Percentiles rank a stretch among this genome's conserved stretches.
Conservation (phyloP, 2,329 filamentous ascomycete genomes). For the Trichophyton verrucosum region DNA sequence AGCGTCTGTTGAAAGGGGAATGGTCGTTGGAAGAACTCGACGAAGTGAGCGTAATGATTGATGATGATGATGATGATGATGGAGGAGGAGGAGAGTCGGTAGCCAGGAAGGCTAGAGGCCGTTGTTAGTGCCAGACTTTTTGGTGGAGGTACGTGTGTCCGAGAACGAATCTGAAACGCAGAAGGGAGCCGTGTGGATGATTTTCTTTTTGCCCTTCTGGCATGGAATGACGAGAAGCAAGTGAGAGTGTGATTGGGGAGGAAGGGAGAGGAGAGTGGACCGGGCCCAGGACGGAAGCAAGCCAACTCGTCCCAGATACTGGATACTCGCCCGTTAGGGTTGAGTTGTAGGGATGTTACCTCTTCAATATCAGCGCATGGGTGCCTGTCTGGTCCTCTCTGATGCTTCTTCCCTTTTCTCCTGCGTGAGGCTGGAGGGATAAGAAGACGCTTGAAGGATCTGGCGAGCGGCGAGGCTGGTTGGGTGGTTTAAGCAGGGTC, state of each 20-base stretch:
- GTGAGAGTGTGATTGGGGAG: neutral
- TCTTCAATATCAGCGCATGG: slow-evolving; percentile 1
- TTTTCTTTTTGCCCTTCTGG: neutral
- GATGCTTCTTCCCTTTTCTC: neutral
- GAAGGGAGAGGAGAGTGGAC: neutral
- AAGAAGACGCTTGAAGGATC: neutral
- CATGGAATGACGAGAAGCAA: too few species aligned
- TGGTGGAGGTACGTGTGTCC: neutral
- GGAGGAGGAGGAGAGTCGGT: neutral
- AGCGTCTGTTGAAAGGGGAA: neutral
- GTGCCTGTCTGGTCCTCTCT: neutral
- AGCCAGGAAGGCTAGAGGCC: neutral
- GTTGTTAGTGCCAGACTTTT: neutral
- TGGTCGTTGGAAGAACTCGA: neutral
- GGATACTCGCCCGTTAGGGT: neutral
- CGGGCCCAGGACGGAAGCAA: slow-evolving; percentile 1
- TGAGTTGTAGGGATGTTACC: neutral
- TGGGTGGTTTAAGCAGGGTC: neutral
- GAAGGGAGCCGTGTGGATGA: neutral
- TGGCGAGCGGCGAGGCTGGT: neutral
- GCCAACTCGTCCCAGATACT: neutral
- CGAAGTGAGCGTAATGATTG: neutral
- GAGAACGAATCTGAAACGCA: slow-evolving; percentile 2
- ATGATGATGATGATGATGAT: neutral
- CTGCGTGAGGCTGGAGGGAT: neutral